Base-by-base conservation (phyloP, 345 rosid genomes). In the Noccaea caerulescens region DNA sequence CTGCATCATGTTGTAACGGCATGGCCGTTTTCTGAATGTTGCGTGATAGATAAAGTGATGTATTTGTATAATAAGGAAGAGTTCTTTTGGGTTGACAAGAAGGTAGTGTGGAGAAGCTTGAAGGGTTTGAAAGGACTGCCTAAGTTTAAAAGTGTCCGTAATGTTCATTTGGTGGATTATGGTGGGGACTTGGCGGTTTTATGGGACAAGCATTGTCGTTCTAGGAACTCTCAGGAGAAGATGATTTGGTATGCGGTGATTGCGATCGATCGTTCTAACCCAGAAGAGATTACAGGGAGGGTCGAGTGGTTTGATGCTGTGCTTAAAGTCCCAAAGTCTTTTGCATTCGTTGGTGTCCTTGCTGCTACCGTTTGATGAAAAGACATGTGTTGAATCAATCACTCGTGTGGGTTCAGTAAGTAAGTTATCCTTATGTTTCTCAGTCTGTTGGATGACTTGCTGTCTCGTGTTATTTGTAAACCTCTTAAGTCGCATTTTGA, bases 291-390 rank as follows among this genome's bases (percentile, higher is more conserved):
- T 52, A 25, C 4, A 0, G 36, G 36, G 57, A 52, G 3, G 8
- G 36, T 52, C 36, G 57, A 52, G 57, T 52, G 57, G 36, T 52
- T 34, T 25, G 57, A 52, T 10, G 36, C 36, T 4, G 57, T 52
- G 57, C 57, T 52, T 11, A 11, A 52, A 27, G 57, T 52, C 57
- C 36, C 57, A 34, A 5, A 27, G 4, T 27, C 14, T 52, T 52
- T 25, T 52, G 14, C 7, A 10, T 25, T 52, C 14, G 14, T 10
- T 34, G 34, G 27, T 52, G 57, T 52, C 10, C 14, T 52, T 25
- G 36, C 57, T 52, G 57, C 36, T 23, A 52, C 36, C 1, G 57
- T 52, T 27, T 52, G 36, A 52, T 27, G 30, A 27, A 27, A 27
- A 27, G 30, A 27, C 30, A 27, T 27, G 3, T 27, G 30, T 47